Percentiles rank a stretch among this genome's conserved stretches.
These are phyloP conservation scores for Fusarium anguioides DNA, from an alignment of 2,329 filamentous ascomycete species.

Conservation along the genomic window DNA sequence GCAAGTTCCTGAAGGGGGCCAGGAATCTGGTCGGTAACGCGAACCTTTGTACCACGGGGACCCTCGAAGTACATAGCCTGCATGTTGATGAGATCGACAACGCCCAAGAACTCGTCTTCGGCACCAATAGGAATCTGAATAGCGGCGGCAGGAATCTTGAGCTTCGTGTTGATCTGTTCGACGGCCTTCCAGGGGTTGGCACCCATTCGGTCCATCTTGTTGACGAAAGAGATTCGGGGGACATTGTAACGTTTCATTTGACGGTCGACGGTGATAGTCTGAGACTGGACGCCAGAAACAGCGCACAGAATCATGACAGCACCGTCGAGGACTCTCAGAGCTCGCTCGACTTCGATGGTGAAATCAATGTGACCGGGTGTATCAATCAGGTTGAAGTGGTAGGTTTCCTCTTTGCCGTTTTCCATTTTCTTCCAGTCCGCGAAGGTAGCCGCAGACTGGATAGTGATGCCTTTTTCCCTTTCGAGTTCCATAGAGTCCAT, in stretches of 20 bases:
- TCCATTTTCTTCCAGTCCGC: constrained; percentile 95
- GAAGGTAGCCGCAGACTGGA: constrained; percentile 97
- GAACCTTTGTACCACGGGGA: constrained; percentile 79
- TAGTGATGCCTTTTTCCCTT: constrained; percentile 98
- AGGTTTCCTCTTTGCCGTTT: constrained; percentile 85
- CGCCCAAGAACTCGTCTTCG: constrained; percentile 91
- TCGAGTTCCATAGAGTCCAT: constrained; percentile 99
- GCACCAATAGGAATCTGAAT: constrained; percentile 93
- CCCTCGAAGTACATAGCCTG: constrained; percentile 94
- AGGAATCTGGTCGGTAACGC: constrained; percentile 83
- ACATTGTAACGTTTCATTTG: constrained; percentile 99
- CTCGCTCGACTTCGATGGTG: constrained; percentile 97
- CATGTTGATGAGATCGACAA: constrained; percentile 93
- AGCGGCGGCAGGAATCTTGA: constrained; percentile 91
- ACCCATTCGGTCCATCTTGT: constrained; percentile 99
- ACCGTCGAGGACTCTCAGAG: constrained; percentile 92
- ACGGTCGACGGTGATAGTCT: constrained; percentile 97
- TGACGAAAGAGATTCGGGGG: constrained; percentile 94
- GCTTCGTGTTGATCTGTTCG: constrained; percentile 96
- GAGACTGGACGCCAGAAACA: constrained; percentile 95
- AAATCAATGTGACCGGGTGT: constrained; percentile 99
- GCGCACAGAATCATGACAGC: constrained; percentile 99
- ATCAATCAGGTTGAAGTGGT: constrained; percentile 98
- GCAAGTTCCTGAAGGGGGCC: constrained; percentile 80
- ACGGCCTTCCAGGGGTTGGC: constrained; percentile 98